phyloP scores from a whole-genome alignment of 2,329 filamentous ascomycete genomes.

The Fusarium lyarnte region DNA sequence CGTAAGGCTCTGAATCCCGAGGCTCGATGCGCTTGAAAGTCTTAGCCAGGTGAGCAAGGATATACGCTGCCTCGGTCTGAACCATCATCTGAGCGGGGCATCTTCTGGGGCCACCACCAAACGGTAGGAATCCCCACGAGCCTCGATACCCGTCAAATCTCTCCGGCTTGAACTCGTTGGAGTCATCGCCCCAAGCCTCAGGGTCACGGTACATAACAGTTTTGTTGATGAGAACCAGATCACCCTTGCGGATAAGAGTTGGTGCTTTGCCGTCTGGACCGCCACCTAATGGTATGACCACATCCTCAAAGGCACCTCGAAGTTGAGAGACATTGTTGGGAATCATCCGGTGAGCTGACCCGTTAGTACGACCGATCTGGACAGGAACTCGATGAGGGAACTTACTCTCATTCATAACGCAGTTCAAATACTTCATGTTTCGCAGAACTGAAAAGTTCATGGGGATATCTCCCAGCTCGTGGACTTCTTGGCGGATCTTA shows the following conservation, averaged over 20 bases:
- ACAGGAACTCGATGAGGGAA: neutral
- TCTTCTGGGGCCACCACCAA: neutral
- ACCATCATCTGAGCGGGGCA: slow-evolving; percentile 3
- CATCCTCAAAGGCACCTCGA: neutral
- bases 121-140: neutral
- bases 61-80: neutral
- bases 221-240: neutral
- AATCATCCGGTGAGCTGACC: neutral
- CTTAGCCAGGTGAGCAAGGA: neutral
- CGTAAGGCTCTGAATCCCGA: neutral
- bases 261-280: neutral
- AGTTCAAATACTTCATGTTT: slow-evolving; percentile 2
- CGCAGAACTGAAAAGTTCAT: neutral
- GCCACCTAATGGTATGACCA: neutral
- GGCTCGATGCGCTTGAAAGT: neutral
- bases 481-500: neutral
- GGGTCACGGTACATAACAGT: neutral
- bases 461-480: neutral
- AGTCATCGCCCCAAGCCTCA: neutral
- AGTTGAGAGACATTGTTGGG: neutral
- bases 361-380: accelerated
- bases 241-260: neutral
- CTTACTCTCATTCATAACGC: neutral
- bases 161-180: neutral
- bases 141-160: neutral